These are phyloP conservation scores for Aureobasidium sp. DNA, from an alignment of 2,329 filamentous ascomycete species.

Conservation along the genomic window DNA sequence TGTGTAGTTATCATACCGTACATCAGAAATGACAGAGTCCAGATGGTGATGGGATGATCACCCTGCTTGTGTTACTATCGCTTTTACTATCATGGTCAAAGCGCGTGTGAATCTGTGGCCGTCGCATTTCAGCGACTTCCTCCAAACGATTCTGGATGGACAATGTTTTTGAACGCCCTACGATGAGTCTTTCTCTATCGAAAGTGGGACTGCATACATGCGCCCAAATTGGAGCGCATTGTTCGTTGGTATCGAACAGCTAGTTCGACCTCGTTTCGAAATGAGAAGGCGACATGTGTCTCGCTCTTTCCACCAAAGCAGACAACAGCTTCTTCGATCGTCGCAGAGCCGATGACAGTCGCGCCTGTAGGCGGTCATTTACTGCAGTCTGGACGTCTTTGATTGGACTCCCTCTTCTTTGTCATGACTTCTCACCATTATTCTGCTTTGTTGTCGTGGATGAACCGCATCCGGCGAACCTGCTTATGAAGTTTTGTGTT, in stretches of 20 bases:
- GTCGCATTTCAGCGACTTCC: background rate
- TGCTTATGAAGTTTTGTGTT: background rate
- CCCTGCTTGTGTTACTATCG: background rate
- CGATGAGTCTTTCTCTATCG: background rate
- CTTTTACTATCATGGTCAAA: background rate
- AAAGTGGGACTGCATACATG: too few species aligned
- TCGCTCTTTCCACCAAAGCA: background rate
- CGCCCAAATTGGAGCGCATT: background rate
- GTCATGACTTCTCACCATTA: background rate
- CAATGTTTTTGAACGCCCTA: background rate
- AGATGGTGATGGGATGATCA: background rate
- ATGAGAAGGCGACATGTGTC: background rate
- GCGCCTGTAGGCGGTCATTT: background rate
- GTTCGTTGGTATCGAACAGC: background rate
- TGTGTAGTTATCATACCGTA: too few species aligned
- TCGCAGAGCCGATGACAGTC: background rate
- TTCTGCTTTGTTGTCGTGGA: background rate
- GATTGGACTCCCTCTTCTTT: background rate
- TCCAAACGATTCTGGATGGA: background rate
- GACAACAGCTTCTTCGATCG: background rate
- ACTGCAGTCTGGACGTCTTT: background rate
- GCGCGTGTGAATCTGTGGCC: background rate
- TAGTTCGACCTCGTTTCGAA: too few species aligned
- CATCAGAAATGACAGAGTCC: too few species aligned
- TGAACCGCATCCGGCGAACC: background rate